A percentile compares a stretch with the other conserved stretches of the same genome.
Conservation (phyloP, 306 rosid species). For the Macrotyloma uniflorum region DNA sequence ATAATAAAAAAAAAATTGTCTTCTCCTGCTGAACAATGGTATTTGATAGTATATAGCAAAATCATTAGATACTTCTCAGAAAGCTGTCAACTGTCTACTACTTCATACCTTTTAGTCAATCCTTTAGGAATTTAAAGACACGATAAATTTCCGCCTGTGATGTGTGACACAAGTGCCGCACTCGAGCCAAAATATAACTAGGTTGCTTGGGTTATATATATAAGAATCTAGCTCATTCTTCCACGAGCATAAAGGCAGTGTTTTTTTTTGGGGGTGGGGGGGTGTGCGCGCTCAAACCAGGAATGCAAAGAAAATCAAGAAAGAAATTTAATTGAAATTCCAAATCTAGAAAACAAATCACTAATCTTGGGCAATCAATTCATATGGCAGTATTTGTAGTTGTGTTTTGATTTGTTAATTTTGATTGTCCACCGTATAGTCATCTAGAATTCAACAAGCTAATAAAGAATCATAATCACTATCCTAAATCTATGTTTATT, state of each 20-base stretch:
- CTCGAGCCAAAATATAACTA: not conserved
- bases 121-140: constrained; percentile 15
- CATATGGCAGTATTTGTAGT: not conserved
- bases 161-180: not conserved
- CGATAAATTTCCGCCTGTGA: not conserved
- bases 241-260: too few species aligned
- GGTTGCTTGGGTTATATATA: not conserved
- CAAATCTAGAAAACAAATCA: not conserved
- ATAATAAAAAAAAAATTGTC: too few species aligned
- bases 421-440: too few species aligned
- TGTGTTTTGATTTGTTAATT: not conserved
- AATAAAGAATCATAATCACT: too few species aligned
- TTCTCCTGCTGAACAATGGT: not conserved
- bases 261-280: too few species aligned
- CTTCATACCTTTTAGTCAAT: not conserved
- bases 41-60: not conserved
- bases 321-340: not conserved
- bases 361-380: not conserved
- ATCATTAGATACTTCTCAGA: not conserved
- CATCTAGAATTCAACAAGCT: too few species aligned
- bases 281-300: not conserved
- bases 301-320: not conserved
- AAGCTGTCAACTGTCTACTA: not conserved
- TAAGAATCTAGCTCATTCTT: too few species aligned
- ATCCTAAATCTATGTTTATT: too few species aligned